Percentiles rank a stretch among this genome's conserved stretches.
Conservation (phyloP, 805 yeast species). For the Suhomyces faveliae region DNA sequence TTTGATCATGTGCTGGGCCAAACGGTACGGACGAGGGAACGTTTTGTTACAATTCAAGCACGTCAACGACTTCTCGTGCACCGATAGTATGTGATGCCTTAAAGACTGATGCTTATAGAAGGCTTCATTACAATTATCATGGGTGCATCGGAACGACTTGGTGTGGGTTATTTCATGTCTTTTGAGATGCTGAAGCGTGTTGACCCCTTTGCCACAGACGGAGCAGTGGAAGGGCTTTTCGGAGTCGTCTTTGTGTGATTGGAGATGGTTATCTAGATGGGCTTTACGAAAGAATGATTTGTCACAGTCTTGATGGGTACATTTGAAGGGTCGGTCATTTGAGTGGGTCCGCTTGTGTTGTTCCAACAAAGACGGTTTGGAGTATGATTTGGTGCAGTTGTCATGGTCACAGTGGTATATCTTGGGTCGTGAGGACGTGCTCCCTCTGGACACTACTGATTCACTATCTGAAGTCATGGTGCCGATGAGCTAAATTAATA, state of each 20-base stretch:
- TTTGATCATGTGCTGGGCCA: slow-evolving; percentile 64
- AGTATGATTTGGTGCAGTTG: slow-evolving; percentile 73
- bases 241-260: slow-evolving; percentile 54
- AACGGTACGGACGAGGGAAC: slow-evolving; percentile 62
- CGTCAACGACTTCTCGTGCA: slow-evolving; percentile 55
- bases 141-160: slow-evolving; percentile 56
- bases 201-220: slow-evolving; percentile 78
- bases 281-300: slow-evolving; percentile 72
- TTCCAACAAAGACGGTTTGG: slow-evolving; percentile 76
- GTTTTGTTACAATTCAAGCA: slow-evolving; percentile 64
- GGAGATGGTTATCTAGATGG: slow-evolving; percentile 71
- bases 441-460: slow-evolving; percentile 6
- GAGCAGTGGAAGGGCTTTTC: slow-evolving; percentile 73
- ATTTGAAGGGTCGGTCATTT: slow-evolving; percentile 71
- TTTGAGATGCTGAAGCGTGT: slow-evolving; percentile 73
- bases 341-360: slow-evolving; percentile 82
- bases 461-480: slow-evolving; percentile 6
- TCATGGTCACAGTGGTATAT: slow-evolving; percentile 59
- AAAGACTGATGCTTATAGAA: slow-evolving; percentile 77
- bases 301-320: slow-evolving; percentile 56
- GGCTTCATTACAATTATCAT: slow-evolving; percentile 60
- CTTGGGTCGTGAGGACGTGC: slow-evolving; percentile 50
- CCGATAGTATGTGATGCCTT: slow-evolving; percentile 64
- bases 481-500: background rate
- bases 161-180: slow-evolving; percentile 85